These are phyloP conservation scores for Penicillium dipodomyicola DNA, from an alignment of 495 filamentous ascomycete genomes.

Conservation along the genomic window DNA sequence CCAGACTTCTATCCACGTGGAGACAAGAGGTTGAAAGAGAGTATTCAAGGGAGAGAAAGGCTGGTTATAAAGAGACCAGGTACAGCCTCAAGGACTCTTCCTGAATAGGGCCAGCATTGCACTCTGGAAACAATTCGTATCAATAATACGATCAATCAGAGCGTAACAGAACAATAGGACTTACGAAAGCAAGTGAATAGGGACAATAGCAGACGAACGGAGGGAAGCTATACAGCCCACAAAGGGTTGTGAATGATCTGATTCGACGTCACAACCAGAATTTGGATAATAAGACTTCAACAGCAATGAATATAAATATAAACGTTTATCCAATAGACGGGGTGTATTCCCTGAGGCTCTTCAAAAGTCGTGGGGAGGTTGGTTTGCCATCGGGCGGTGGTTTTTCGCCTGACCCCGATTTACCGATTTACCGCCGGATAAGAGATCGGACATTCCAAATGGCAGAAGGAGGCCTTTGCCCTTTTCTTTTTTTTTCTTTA, in stretches of 20 bases:
- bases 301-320: constrained; percentile 1
- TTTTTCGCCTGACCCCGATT: constrained; percentile 29
- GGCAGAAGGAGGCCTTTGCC: neutral
- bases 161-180: constrained; percentile 2
- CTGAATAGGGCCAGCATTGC: constrained; percentile 28
- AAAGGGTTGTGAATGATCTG: neutral
- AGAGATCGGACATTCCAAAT: constrained; percentile 13
- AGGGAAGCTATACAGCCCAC: constrained; percentile 1
- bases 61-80: constrained; percentile 10
- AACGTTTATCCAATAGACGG: neutral
- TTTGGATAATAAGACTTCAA: neutral
- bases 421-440: constrained; percentile 31
- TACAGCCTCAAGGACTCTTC: constrained; percentile 28
- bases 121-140: constrained; percentile 13
- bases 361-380: constrained; percentile 7
- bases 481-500: neutral
- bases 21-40: constrained; percentile 1
- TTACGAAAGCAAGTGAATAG: constrained; percentile 3
- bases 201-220: constrained; percentile 6
- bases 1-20: constrained; percentile 11
- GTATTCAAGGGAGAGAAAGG: constrained; percentile 5
- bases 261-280: neutral
- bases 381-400: constrained; percentile 25
- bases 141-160: constrained; percentile 5
- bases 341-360: neutral